Percentiles rank a stretch among this genome's conserved stretches.
Conservation (phyloP, 83 land plant species). For the Thuja plicata region DNA sequence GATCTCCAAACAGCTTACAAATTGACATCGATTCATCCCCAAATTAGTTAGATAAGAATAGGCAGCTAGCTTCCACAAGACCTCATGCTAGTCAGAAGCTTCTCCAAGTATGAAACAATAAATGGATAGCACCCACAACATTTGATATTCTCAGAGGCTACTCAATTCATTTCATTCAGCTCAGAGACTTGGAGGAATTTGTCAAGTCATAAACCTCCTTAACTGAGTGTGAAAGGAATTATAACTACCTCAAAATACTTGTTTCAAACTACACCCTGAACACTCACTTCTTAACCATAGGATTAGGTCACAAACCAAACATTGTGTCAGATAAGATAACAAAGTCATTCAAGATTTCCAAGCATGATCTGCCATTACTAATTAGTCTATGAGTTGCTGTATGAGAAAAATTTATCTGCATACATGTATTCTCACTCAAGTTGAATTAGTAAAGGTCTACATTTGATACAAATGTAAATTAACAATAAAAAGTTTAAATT, state of each 20-base stretch:
- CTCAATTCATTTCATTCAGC: neutral
- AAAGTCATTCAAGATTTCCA: neutral
- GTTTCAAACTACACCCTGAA: neutral
- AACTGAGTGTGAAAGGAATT: neutral
- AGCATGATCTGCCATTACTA: neutral
- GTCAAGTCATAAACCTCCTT: neutral
- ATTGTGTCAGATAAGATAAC: too few relatives aligned
- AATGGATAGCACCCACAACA: neutral
- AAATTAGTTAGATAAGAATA: too few relatives aligned
- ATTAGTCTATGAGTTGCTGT: neutral
- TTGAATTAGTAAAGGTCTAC: neutral
- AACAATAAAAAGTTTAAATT: too few relatives aligned
- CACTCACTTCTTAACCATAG: neutral
- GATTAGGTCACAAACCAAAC: neutral
- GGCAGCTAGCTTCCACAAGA: neutral
- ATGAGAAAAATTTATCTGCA: neutral
- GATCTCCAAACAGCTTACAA: neutral
- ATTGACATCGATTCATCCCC: neutral
- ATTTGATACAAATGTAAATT: neutral
- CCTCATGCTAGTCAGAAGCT: neutral
- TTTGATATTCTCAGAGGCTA: neutral
- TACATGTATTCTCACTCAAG: neutral
- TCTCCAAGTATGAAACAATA: neutral
- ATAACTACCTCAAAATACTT: neutral
- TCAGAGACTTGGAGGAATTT: neutral